Conservation (phyloP, 805 yeast species). For the Vanderwaltozyma polyspora region DNA sequence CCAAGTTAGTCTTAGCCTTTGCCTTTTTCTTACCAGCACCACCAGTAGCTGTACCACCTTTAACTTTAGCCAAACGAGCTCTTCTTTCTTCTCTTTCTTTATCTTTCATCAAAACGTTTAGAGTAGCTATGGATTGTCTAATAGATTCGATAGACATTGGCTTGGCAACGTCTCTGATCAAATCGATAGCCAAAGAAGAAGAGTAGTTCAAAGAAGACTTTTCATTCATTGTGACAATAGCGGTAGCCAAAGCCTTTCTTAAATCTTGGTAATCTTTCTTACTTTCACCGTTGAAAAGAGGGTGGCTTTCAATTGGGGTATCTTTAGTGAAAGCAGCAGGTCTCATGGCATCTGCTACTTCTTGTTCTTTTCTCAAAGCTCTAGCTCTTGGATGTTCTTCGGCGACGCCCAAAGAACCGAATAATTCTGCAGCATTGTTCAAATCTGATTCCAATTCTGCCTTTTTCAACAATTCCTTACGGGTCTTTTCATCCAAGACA, state of each 20-base stretch:
- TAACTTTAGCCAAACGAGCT: constrained; percentile 59
- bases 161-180: constrained; percentile 70
- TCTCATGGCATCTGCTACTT: constrained; percentile 23
- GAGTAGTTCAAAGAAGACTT: constrained; percentile 58
- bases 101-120: constrained; percentile 70
- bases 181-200: constrained; percentile 68
- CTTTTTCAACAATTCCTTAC: constrained; percentile 59
- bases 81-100: constrained; percentile 86
- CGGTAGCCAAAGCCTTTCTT: constrained; percentile 57
- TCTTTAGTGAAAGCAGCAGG: constrained; percentile 27
- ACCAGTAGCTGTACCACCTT: constrained; percentile 79
- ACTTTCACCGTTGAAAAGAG: constrained; percentile 67
- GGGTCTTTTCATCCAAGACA: constrained; percentile 59
- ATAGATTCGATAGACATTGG: constrained; percentile 76
- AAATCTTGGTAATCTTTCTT: constrained; percentile 72
- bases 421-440: constrained; percentile 85
- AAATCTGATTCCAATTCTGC: constrained; percentile 81
- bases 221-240: constrained; percentile 48
- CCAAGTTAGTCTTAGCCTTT: constrained; percentile 58
- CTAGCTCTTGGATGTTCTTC: constrained; percentile 37
- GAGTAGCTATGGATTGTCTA: constrained; percentile 75
- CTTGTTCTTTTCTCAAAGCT: constrained; percentile 28
- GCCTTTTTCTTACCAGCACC: constrained; percentile 95
- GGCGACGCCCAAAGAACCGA: constrained; percentile 57
- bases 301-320: constrained; percentile 60